Evolutionary conservation across 768 basidiomycete genomes (phyloP), one percentile per base, ranked within the genome.

Genomic region (Tylopilus sp.): DNA sequence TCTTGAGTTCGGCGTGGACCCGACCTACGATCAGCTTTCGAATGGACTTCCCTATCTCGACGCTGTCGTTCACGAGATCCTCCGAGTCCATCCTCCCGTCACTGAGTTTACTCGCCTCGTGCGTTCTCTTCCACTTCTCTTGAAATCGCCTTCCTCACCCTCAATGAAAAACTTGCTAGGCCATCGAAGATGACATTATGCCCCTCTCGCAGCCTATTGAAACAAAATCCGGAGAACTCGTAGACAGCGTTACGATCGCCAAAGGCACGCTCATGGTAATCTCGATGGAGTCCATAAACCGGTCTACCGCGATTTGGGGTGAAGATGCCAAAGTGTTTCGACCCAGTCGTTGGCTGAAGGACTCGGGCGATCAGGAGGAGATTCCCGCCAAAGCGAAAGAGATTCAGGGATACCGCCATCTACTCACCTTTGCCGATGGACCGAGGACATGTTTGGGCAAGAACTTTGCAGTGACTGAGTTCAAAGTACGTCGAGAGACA

Each of bases 1-100:
- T 10, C 52, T 69, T 4, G 62, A 69, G 20, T 74, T 76, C 41
- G 63, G n/a, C n/a, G 40, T 57, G 15, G 82, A 83, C 59, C 80
- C 81, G 17, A 76, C 74, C 3, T 81, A 75, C 65, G 81, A 83
- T 25, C 75, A 82, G 52, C 69, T 83, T 1, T n/a, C n/a, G n/a
- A 71, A 73, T 4, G 68, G 48, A 8, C 63, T 85, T 11, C 81
- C 80, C 1, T 3, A n/a, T n/a, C n/a, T n/a, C n/a, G n/a, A n/a
- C n/a, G n/a, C n/a, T n/a, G n/a, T n/a, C n/a, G n/a, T n/a, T n/a
- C n/a, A n/a, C n/a, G n/a, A n/a, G n/a, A n/a, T n/a, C n/a, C n/a
- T n/a, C n/a, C n/a, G n/a, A n/a, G 33, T 78, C 3, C 75, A 79
- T 44, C 71, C 75, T 6, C 69, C 77, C 2, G 44, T 75, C 11